A percentile compares a stretch with the other conserved stretches of the same genome.
Evolutionary conservation across 1,284 basidiomycete genomes (phyloP).

Genomic region (Sphaerobolus stellatus): DNA sequence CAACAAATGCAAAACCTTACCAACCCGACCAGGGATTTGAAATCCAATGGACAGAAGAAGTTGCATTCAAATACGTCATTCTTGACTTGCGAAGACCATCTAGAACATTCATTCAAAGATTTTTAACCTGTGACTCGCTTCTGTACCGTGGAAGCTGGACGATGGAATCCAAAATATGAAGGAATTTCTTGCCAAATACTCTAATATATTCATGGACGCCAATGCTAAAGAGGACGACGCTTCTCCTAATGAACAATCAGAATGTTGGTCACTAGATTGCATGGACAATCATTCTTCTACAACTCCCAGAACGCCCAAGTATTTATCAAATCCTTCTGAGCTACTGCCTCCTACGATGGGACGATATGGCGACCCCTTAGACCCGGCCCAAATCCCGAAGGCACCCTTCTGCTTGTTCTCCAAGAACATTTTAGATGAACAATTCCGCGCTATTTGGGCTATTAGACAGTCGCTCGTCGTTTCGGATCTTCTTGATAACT

Average conservation of each 20-base stretch:
- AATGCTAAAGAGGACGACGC: no score
- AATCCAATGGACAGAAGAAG: conserved; percentile 56
- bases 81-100: conserved; percentile 63
- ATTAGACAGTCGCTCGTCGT: conserved; percentile 77
- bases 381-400: conserved; percentile 35
- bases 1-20: conserved; percentile 66
- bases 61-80: conserved; percentile 70
- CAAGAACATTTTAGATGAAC: conserved; percentile 31
- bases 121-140: conserved; percentile 84
- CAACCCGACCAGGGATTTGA: conserved; percentile 41
- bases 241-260: not conserved
- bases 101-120: conserved; percentile 63
- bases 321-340: conserved; percentile 9
- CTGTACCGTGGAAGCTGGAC: conserved; percentile 60
- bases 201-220: no score
- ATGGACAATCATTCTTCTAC: no score
- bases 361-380: conserved; percentile 17
- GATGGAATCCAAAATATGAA: conserved; percentile 69
- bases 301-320: conserved; percentile 1
- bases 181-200: conserved; percentile 38
- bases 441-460: conserved; percentile 72
- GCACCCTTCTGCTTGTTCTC: conserved; percentile 47
- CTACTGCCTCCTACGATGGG: conserved; percentile 14
- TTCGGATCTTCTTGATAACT: conserved; percentile 57
- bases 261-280: not conserved